Conservation (phyloP, 257 asterid genomes). For the Solanum tarapatanum region DNA sequence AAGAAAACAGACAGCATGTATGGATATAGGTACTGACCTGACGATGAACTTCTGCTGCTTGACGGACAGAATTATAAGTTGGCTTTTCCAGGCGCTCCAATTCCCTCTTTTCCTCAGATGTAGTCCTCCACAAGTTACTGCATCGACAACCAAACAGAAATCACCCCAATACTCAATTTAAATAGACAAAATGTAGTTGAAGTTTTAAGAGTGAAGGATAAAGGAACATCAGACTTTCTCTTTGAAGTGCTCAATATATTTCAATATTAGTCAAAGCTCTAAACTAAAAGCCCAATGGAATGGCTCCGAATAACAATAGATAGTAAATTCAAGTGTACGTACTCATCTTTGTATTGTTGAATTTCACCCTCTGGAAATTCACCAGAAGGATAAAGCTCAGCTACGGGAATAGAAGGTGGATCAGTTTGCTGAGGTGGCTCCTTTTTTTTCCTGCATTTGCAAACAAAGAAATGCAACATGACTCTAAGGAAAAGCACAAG, state of each 20-base stretch:
- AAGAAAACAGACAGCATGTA: not conserved
- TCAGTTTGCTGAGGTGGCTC: constrained; percentile 72
- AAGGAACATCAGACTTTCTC: not conserved
- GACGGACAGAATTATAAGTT: constrained; percentile 79
- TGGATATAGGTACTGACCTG: constrained; percentile 44
- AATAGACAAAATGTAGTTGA: not conserved
- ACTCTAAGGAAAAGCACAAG: not conserved
- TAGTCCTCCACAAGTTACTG: constrained; percentile 95
- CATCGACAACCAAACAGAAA: not conserved
- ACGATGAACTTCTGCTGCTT: constrained; percentile 99
- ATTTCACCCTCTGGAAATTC: constrained; percentile 99
- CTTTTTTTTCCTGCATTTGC: constrained; percentile 66
- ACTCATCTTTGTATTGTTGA: constrained; percentile 93
- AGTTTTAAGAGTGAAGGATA: not conserved
- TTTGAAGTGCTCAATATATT: not conserved
- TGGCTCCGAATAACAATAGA: not conserved
- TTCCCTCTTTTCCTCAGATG: constrained; percentile 96
- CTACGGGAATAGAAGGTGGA: constrained; percentile 81
- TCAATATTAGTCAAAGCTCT: not conserved
- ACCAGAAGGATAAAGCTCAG: constrained; percentile 72
- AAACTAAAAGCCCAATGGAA: not conserved
- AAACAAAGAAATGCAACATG: not conserved
- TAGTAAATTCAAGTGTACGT: constrained; percentile 16
- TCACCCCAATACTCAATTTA: not conserved
- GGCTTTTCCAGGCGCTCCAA: constrained; percentile 86